Evolutionary conservation across 1,284 basidiomycete genomes (phyloP), one percentile per base, ranked within the genome.

Genomic region (Bondarzewia mesenterica): DNA sequence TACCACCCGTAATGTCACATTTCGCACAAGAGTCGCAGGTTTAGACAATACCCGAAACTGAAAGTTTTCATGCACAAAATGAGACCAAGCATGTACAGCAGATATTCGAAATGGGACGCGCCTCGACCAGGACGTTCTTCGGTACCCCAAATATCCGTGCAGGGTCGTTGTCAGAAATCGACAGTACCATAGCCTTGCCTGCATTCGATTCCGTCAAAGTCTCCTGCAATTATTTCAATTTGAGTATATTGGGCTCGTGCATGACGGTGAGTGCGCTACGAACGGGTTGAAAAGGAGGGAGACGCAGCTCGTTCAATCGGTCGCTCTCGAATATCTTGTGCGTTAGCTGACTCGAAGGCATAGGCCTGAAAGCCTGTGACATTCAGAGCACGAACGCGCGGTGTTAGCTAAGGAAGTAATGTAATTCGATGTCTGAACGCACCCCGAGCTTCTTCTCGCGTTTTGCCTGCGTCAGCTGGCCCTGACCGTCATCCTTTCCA

Each of bases 1-100:
- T 2, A 75, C 60, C 2, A 77, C 58, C 7, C 73, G 66, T 14
- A 84, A 60, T 0, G 87, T 89, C 8, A 77, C 67, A 20, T 76
- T 70, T 16, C 88, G 76, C 7, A 90, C 70, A 5, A 91, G 77
- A 0, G 84, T 79, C 43, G 73, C 78, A 0, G 85, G 82, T 42
- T 72, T 72, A 0, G 78, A 75, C 5, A 89, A 69, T 16, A 88
- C 64, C 20, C 80, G 75, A 60, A 80, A 86, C 85, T 89, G 54
- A 2, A 44, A 4, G 20, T 25, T 26, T 12, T 32, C 6, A 3
- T n/a, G n/a, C 10, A 18, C n/a, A 44, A 1, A 32, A 22, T 44
- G 48, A 27, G 25, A 14, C 21, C 27, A 45, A 36, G 48, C 7
- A 16, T 39, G 36, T 41, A 29, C 14, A 20, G 18, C 4, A 36